Evolutionary conservation across 371 early-diverging fungal species (phyloP), one percentile per base, ranked within the genome.

Genomic region (Mucor racemosus): DNA sequence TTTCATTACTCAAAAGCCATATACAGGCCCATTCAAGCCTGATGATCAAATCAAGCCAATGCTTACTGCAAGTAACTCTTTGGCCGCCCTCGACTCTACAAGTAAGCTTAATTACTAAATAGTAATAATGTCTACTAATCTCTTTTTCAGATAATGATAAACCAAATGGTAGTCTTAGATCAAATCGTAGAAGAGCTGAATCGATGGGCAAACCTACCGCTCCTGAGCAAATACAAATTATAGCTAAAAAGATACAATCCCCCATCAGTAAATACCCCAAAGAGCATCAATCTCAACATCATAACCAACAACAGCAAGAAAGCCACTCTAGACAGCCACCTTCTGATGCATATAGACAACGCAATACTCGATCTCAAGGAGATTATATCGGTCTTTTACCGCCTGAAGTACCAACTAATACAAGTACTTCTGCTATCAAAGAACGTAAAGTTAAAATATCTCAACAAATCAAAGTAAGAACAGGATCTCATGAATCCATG

Each of bases 1-100:
- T 3, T 98, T 99, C 70, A 90, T 98, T 59, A 96, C 97, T 0
- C 95, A 95, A 10, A 91, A 94, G 62, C 82, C 83, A n/a, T 94
- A 86, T 42, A 76, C 75, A 7, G 89, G 87, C 1, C 80, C 83
- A 15, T 90, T 86, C 59, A 65, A 80, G 11, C 88, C 90, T 5
- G 75, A 77, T n/a, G 36, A 17, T 10, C 66, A 74, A 17, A 67
- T 69, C 48, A 67, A 69, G 48, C 26, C 48, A n/a, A 9, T 44
- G 31, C 21, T 9, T 15, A 17, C 14, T 8, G 11, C 36, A 1
- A 46, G 31, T 14, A 26, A 41, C 14, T 40, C 59, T 3, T 13
- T 50, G 54, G n/a, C 60, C 4, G n/a, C 15, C 44, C 44, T 44
- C 17, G 44, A 44, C 8, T 4, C 7, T n/a, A 44, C 44, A 15